Evolutionary conservation across 805 yeast genomes (phyloP).

Genomic region (Candida maesae): DNA sequence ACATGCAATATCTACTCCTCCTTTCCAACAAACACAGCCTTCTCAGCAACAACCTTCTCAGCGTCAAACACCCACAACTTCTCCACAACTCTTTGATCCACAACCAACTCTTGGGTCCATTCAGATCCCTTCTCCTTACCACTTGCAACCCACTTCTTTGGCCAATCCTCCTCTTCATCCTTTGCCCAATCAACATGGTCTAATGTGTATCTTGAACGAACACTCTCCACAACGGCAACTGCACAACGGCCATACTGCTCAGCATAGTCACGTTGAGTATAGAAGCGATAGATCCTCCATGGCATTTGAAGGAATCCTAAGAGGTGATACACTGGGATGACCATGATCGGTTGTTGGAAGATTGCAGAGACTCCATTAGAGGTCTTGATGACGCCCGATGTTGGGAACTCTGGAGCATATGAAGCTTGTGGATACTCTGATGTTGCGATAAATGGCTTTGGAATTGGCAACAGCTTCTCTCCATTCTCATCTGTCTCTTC

Average conservation of each 20-base stretch:
- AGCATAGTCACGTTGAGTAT: slow-evolving; percentile 67
- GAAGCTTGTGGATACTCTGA: slow-evolving; percentile 50
- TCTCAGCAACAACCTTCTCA: slow-evolving; percentile 10
- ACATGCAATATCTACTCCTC: too few relatives aligned
- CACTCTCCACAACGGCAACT: slow-evolving; percentile 44
- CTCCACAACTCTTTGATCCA: slow-evolving; percentile 62
- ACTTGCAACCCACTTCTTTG: slow-evolving; percentile 71
- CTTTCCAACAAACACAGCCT: not conserved
- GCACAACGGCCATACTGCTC: slow-evolving; percentile 58
- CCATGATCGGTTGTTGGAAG: slow-evolving; percentile 75
- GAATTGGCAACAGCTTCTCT: slow-evolving; percentile 41
- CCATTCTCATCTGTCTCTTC: slow-evolving; percentile 13
- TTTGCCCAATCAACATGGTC: slow-evolving; percentile 37
- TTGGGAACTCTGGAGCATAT: slow-evolving; percentile 44
- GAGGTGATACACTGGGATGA: slow-evolving; percentile 70
- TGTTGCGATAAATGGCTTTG: slow-evolving; percentile 60
- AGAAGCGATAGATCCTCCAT: slow-evolving; percentile 70
- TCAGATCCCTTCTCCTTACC: slow-evolving; percentile 77
- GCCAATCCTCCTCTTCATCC: slow-evolving; percentile 86
- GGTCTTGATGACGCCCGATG: slow-evolving; percentile 22
- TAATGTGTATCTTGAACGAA: slow-evolving; percentile 46
- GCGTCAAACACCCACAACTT: slow-evolving; percentile 46
- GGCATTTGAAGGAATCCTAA: slow-evolving; percentile 80
- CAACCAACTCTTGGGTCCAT: slow-evolving; percentile 75
- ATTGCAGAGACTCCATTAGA: slow-evolving; percentile 47